Conservation (phyloP, 2,329 filamentous ascomycete species). For the Fusarium albosuccineum region DNA sequence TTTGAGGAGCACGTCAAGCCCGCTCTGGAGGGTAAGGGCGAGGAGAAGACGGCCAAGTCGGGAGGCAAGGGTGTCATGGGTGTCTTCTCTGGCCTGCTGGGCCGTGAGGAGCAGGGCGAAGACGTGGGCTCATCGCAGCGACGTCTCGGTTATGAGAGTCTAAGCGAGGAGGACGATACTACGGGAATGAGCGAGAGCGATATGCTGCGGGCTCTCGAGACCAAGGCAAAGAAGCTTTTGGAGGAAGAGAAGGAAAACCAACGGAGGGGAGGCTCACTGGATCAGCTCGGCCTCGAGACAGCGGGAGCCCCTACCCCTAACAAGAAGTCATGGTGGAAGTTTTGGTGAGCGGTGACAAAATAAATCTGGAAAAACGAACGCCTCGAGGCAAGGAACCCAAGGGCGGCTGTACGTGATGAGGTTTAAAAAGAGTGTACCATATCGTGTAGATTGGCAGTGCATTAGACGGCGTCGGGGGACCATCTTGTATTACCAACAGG, state of each 20-base stretch:
- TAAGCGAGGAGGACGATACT: slow-evolving; percentile 42
- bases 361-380: slow-evolving; percentile 37
- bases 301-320: slow-evolving; percentile 41
- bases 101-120: slow-evolving; percentile 42
- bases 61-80: slow-evolving; percentile 55
- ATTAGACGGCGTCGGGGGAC: slow-evolving; percentile 60
- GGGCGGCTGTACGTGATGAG: slow-evolving; percentile 37
- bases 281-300: slow-evolving; percentile 60
- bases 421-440: slow-evolving; percentile 55
- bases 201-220: slow-evolving; percentile 45
- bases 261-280: slow-evolving; percentile 63
- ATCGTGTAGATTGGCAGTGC: slow-evolving; percentile 59
- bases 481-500: slow-evolving; percentile 52
- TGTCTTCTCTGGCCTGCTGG: slow-evolving; percentile 50
- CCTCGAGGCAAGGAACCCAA: slow-evolving; percentile 18
- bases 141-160: slow-evolving; percentile 34
- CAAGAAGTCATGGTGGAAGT: slow-evolving; percentile 68
- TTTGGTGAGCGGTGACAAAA: slow-evolving; percentile 47
- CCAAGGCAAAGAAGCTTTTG: slow-evolving; percentile 60
- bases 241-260: slow-evolving; percentile 66
- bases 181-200: slow-evolving; percentile 31
- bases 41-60: slow-evolving; percentile 36
- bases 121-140: slow-evolving; percentile 33
- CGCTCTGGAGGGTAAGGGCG: slow-evolving; percentile 43
- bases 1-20: slow-evolving; percentile 54